phyloP scores from a whole-genome alignment of 192 early-diverging fungal genomes.

The Podila clonocystis region DNA sequence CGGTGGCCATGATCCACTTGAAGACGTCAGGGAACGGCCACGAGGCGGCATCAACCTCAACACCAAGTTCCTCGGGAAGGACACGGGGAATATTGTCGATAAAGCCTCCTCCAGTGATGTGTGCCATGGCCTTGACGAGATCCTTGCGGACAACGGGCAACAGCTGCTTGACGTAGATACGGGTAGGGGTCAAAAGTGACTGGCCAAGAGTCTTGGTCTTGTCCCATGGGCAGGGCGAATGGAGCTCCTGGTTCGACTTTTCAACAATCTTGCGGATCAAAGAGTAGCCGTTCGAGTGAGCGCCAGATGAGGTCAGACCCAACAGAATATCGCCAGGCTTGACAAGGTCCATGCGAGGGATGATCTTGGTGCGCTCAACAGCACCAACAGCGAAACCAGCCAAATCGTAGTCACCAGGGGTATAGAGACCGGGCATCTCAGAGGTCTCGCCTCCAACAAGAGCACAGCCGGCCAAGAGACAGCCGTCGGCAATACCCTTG shows the following conservation, averaged over 20 bases:
- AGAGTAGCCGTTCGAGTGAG: constrained; percentile 99
- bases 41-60: constrained; percentile 79
- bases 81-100: constrained; percentile 97
- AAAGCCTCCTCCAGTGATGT: constrained; percentile 99
- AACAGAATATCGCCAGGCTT: constrained; percentile 85
- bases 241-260: constrained; percentile 75
- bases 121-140: constrained; percentile 95
- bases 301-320: constrained; percentile 94
- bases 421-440: constrained; percentile 98
- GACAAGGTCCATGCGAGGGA: constrained; percentile 86
- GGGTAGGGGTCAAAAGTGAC: constrained; percentile 91
- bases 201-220: constrained; percentile 77
- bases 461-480: constrained; percentile 88
- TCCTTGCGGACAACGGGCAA: constrained; percentile 79
- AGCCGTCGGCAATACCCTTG: constrained; percentile 94
- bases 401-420: constrained; percentile 84
- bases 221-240: constrained; percentile 87
- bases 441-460: constrained; percentile 99
- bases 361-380: constrained; percentile 88
- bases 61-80: constrained; percentile 85
- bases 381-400: constrained; percentile 98
- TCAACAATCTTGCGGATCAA: constrained; percentile 91
- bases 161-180: constrained; percentile 95
- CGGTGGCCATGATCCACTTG: constrained; percentile 90
- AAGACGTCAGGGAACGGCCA: constrained; percentile 95